Base-by-base conservation (phyloP, 148 eudicot species). In the Dysphania ambrosioides region DNA sequence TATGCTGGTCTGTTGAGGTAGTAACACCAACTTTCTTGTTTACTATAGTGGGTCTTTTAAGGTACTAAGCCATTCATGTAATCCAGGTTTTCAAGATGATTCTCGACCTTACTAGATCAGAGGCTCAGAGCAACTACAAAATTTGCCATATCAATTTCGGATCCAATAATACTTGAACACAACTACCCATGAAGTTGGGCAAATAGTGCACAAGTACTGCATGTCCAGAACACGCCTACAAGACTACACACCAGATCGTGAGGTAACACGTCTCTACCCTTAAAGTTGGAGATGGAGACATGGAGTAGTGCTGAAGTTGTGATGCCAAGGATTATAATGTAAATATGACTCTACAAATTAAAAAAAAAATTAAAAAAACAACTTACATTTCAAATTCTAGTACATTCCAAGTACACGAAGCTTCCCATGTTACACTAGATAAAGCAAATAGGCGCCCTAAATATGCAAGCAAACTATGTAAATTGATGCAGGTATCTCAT, bases 401-500 rank as follows among this genome's bases (percentile, higher is more conserved):
- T 59, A 73, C 81, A 79, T 13, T 40, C 32, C 23, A 41, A 67
- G 11, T 59, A 73, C 81, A 79, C 15, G 8, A 74, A 69, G 64
- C 13, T 29, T 55, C 69, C 55, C 74, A 74, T 38, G 70, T 66
- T 24, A 31, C 66, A 77, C 75, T 29, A 70, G 38, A 18, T 1
- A 55, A 79, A 66, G 38, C 74, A 58, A 38, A 77, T 60, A 24
- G 27, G 18, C 73, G 18, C 73, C 59, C 77, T 42, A 65, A 29
- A 42, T 31, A 60, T 60, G 76, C 70, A 78, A 71, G 60, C 67
- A 71, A 75, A 72, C 58, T 66, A 4, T 40, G 31, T 61, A 67
- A 66, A 40, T 70, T 55, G 65, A 77, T 61, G 80, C 84, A 81
- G 47, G 73, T 36, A 57, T 60, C 77, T 79, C 76, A 62, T 64